Conservation (phyloP, 228 moss, liverwort and hornwort species). For the Sphagnum fallax region DNA sequence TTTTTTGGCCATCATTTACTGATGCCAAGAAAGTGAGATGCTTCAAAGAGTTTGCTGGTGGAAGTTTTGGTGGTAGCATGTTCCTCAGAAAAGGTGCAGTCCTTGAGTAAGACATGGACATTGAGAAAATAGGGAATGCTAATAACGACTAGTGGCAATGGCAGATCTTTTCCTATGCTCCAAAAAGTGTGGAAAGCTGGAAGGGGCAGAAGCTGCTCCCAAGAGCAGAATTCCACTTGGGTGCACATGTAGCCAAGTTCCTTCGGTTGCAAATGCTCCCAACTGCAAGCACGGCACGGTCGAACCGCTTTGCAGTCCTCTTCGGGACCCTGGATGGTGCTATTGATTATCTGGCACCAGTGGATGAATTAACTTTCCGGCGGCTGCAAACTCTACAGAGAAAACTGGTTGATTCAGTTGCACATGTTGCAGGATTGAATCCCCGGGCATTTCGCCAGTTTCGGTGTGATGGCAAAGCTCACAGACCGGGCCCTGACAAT, state of each 20-base stretch:
- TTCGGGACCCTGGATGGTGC: constrained; percentile 95
- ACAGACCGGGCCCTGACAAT: constrained; percentile 93
- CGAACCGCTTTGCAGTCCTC: constrained; percentile 84
- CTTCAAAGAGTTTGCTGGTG: too few relatives aligned
- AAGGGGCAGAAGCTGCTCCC: constrained; percentile 96
- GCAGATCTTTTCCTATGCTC: constrained; percentile 95
- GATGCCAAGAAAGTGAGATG: too few relatives aligned
- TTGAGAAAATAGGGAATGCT: too few relatives aligned
- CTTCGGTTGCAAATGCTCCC: constrained; percentile 95
- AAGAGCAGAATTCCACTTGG: constrained; percentile 95
- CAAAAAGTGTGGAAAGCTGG: constrained; percentile 98
- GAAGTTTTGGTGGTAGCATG: too few relatives aligned
- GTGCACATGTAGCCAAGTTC: constrained; percentile 89
- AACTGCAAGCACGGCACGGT: constrained; percentile 59
- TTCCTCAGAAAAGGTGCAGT: too few relatives aligned
- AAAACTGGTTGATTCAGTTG: constrained; percentile 90
- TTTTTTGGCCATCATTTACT: too few relatives aligned
- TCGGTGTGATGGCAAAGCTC: constrained; percentile 73
- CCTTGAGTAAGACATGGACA: too few relatives aligned
- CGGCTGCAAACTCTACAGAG: constrained; percentile 91
- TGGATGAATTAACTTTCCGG: constrained; percentile 92
- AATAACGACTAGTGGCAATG: too few relatives aligned
- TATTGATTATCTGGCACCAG: constrained; percentile 83
- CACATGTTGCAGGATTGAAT: constrained; percentile 85
- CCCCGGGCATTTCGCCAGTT: constrained; percentile 92